phyloP scores from a whole-genome alignment of 768 basidiomycete species.

The Termitomyces sp. region DNA sequence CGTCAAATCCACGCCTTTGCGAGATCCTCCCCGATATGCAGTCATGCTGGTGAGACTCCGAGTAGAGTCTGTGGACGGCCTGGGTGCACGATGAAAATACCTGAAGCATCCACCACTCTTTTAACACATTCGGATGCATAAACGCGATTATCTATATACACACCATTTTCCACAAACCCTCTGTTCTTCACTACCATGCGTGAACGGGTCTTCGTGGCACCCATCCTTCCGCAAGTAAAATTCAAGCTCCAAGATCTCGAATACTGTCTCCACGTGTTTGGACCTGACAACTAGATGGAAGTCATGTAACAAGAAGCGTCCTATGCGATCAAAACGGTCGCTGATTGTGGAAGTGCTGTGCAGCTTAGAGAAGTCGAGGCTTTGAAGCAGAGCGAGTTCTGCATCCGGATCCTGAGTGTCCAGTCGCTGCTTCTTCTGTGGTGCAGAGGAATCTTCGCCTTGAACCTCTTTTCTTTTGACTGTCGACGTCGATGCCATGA shows the following conservation, averaged over 20 bases:
- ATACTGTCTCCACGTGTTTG: conserved; percentile 29
- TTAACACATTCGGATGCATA: neutral
- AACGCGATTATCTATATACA: conserved; percentile 3
- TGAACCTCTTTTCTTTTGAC: neutral
- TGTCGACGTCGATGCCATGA: neutral
- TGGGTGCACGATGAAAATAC: conserved; percentile 76
- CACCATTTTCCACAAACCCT: conserved; percentile 57
- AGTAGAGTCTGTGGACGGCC: conserved; percentile 35
- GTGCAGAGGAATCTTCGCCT: neutral
- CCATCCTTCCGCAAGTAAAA: conserved; percentile 61
- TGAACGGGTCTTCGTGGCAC: conserved; percentile 71
- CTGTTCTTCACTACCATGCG: conserved; percentile 69
- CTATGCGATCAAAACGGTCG: conserved; percentile 42
- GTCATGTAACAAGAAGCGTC: conserved; percentile 43
- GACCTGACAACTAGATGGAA: conserved; percentile 36
- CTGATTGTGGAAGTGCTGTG: conserved; percentile 29
- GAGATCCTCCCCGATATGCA: conserved; percentile 63
- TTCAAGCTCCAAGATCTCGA: conserved; percentile 71
- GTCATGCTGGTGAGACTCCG: conserved; percentile 40
- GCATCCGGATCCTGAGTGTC: neutral
- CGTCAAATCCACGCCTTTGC: conserved; percentile 77
- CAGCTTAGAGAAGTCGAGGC: conserved; percentile 46
- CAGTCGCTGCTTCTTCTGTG: neutral
- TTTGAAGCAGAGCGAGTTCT: conserved; percentile 11
- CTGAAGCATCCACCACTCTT: conserved; percentile 26